phyloP scores from a whole-genome alignment of 129 eudicot species.

The Chrysanthemum seticuspe region DNA sequence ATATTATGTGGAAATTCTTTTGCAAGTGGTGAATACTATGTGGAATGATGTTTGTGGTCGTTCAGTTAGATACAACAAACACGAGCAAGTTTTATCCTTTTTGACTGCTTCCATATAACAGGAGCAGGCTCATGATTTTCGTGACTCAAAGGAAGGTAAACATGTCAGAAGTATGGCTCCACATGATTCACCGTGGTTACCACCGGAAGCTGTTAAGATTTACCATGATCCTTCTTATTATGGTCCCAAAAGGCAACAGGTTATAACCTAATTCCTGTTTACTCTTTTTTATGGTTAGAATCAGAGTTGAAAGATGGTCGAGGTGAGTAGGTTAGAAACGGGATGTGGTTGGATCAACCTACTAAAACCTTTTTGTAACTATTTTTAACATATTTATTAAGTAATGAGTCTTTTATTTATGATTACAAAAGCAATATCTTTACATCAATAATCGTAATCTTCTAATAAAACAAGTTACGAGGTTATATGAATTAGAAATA shows the following conservation, averaged over 20 bases:
- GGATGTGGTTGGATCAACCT: background rate
- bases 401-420: too few species aligned
- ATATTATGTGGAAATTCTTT: too few species aligned
- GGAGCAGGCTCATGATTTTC: conserved; percentile 37
- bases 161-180: conserved; percentile 51
- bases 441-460: background rate
- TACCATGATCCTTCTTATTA: conserved; percentile 38
- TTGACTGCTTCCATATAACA: conserved; percentile 33
- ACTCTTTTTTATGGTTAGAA: background rate
- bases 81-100: background rate
- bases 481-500: background rate
- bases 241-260: conserved; percentile 59
- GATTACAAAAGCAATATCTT: background rate
- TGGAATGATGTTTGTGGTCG: too few species aligned
- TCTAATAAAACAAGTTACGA: too few species aligned
- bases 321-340: background rate
- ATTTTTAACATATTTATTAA: too few species aligned
- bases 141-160: conserved; percentile 51
- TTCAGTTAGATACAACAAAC: too few species aligned
- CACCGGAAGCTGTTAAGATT: conserved; percentile 41
- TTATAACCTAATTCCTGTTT: conserved; percentile 20
- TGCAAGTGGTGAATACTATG: too few species aligned
- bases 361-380: too few species aligned
- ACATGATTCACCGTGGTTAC: conserved; percentile 56
- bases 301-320: background rate